Percentiles rank a stretch among this genome's conserved stretches.
Conservation (phyloP, 208 protist genomes). For the Angomonas deanei region DNA sequence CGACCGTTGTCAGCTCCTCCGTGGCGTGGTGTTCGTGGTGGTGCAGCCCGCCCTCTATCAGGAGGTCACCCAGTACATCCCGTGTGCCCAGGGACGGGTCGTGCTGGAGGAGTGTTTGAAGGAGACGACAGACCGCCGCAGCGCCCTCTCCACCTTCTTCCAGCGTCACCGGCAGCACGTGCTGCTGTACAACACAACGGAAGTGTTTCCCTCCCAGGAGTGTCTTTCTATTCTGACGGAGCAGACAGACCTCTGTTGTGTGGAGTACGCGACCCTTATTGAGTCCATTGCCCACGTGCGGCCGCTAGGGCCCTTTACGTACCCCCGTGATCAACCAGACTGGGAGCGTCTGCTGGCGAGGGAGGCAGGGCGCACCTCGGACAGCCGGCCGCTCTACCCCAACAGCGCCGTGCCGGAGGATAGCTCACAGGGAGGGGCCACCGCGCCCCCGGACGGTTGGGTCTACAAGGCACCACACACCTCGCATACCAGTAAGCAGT, state of each 20-base stretch:
- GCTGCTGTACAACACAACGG: slow-evolving; percentile 48
- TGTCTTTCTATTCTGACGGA: slow-evolving; percentile 32
- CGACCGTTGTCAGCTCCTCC: neutral
- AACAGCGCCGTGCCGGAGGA: neutral
- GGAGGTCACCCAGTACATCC: slow-evolving; percentile 44
- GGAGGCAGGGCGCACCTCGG: neutral
- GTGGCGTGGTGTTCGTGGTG: slow-evolving; percentile 45
- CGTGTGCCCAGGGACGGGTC: slow-evolving; percentile 33
- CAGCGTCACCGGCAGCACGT: slow-evolving; percentile 33
- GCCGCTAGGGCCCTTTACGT: slow-evolving; percentile 13
- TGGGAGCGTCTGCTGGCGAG: neutral
- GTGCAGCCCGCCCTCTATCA: slow-evolving; percentile 55
- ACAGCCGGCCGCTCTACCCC: neutral
- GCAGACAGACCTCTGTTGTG: slow-evolving; percentile 27
- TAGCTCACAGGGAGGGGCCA: neutral
- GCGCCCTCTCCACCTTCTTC: slow-evolving; percentile 29
- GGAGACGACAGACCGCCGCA: slow-evolving; percentile 5
- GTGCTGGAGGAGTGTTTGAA: slow-evolving; percentile 36
- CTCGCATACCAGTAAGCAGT: no score
- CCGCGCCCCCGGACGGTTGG: neutral
- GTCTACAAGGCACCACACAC: neutral
- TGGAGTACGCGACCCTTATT: slow-evolving; percentile 50
- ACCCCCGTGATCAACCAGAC: slow-evolving; percentile 7
- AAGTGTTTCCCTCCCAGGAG: slow-evolving; percentile 29
- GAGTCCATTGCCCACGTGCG: slow-evolving; percentile 22